These are phyloP conservation scores for Pelargonium fulgidum DNA, from an alignment of 441 rosid species.

Conservation along the genomic window DNA sequence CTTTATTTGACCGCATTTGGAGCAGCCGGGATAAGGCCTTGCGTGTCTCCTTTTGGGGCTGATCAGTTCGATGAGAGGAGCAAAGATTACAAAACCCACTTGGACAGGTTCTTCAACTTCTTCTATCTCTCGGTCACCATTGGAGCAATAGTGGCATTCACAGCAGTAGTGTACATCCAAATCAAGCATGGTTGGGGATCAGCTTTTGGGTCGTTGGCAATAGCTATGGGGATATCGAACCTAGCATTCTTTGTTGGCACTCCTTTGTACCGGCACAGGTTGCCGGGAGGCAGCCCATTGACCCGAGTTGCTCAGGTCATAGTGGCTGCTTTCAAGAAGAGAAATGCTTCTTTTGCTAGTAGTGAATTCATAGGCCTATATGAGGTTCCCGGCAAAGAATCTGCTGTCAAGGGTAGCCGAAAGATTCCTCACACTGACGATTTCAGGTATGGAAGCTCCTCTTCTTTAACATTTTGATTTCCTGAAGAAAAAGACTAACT, in stretches of 20 bases:
- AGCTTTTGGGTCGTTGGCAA: slow-evolving; percentile 79
- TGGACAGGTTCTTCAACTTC: slow-evolving; percentile 93
- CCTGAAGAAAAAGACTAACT: not conserved
- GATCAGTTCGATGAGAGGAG: slow-evolving; percentile 92
- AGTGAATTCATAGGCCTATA: slow-evolving; percentile 69
- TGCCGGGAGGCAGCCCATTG: slow-evolving; percentile 95
- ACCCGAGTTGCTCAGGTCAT: slow-evolving; percentile 86
- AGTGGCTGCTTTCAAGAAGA: slow-evolving; percentile 64
- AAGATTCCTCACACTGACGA: slow-evolving; percentile 66
- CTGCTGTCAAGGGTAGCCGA: slow-evolving; percentile 75
- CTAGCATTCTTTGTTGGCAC: slow-evolving; percentile 71
- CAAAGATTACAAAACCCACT: slow-evolving; percentile 58
- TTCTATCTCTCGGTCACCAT: slow-evolving; percentile 74
- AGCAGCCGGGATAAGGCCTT: slow-evolving; percentile 92
- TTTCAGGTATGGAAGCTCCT: slow-evolving; percentile 42
- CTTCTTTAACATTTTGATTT: not conserved
- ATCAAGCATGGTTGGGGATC: slow-evolving; percentile 75
- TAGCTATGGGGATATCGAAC: slow-evolving; percentile 87
- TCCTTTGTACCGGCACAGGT: slow-evolving; percentile 79
- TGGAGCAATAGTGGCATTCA: slow-evolving; percentile 86
- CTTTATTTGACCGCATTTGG: slow-evolving; percentile 83
- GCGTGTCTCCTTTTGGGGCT: slow-evolving; percentile 92
- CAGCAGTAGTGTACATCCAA: slow-evolving; percentile 82
- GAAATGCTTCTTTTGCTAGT: slow-evolving; percentile 52
- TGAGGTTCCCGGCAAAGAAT: slow-evolving; percentile 67